A percentile compares a stretch with the other conserved stretches of the same genome.
Conservation (phyloP, 768 basidiomycete genomes). For the Panaeolus papilionaceus region DNA sequence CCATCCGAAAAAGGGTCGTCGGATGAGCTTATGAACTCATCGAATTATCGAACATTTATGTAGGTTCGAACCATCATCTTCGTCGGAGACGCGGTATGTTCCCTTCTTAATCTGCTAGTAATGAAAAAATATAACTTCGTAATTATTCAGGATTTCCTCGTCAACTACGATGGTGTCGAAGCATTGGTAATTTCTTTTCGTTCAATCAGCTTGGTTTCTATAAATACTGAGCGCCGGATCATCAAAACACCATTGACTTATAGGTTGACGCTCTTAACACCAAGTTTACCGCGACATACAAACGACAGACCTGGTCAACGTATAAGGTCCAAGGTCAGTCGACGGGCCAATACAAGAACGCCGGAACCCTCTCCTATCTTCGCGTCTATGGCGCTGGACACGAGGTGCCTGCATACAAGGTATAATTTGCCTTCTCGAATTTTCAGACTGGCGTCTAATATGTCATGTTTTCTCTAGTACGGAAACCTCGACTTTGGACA, state of each 20-base stretch:
- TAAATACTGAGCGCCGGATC: too few relatives aligned
- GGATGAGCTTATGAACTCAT: neutral
- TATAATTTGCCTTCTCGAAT: conserved; percentile 20
- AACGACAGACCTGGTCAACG: conserved; percentile 48
- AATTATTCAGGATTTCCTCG: conserved; percentile 49
- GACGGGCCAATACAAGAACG: conserved; percentile 63
- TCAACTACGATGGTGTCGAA: conserved; percentile 63
- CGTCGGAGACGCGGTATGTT: conserved; percentile 60
- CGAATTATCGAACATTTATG: neutral
- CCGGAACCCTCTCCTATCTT: conserved; percentile 61
- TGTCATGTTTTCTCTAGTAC: conserved; percentile 28
- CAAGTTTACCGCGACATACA: conserved; percentile 47
- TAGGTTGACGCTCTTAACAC: conserved; percentile 55
- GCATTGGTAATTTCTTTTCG: conserved; percentile 47
- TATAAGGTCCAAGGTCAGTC: conserved; percentile 57
- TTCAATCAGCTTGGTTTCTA: neutral
- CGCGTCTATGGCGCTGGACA: conserved; percentile 56
- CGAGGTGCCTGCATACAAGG: conserved; percentile 54
- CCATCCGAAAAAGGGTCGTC: neutral
- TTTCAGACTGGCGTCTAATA: too few relatives aligned
- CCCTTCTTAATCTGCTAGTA: neutral
- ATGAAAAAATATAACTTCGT: neutral
- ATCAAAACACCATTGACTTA: too few relatives aligned
- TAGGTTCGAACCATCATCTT: conserved; percentile 55
- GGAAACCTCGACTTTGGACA: conserved; percentile 44